phyloP scores from a whole-genome alignment of 2,329 filamentous ascomycete species.

The Coniosporium tulheliwenetii region DNA sequence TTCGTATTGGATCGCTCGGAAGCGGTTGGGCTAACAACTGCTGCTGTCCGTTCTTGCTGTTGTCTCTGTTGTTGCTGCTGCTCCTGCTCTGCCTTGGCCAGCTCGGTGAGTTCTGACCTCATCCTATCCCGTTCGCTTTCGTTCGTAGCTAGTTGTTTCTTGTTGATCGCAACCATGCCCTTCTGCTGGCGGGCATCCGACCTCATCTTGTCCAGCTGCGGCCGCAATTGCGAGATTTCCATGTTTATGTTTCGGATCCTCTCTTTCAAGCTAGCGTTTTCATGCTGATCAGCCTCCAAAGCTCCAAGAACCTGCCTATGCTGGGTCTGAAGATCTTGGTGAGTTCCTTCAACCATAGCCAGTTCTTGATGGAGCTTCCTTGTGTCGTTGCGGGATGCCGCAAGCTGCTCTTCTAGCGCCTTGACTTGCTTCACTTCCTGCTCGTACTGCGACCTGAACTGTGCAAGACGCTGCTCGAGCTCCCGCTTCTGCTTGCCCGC shows the following conservation, averaged over 20 bases:
- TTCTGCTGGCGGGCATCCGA: slow-evolving; percentile 90
- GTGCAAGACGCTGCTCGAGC: slow-evolving; percentile 75
- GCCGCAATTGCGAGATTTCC: slow-evolving; percentile 71
- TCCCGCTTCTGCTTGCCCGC: slow-evolving; percentile 79
- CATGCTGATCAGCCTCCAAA: slow-evolving; percentile 73
- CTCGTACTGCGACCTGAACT: slow-evolving; percentile 79
- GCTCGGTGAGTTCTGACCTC: slow-evolving; percentile 59
- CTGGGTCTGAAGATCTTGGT: slow-evolving; percentile 68
- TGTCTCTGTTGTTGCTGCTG: slow-evolving; percentile 21
- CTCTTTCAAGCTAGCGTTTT: slow-evolving; percentile 75
- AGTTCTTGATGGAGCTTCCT: slow-evolving; percentile 73
- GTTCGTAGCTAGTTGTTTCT: slow-evolving; percentile 84
- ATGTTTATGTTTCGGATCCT: slow-evolving; percentile 70
- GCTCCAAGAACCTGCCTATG: slow-evolving; percentile 60
- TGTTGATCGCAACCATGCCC: slow-evolving; percentile 92
- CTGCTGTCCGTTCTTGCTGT: slow-evolving; percentile 18
- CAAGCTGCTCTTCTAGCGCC: slow-evolving; percentile 68
- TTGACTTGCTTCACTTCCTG: slow-evolving; percentile 83
- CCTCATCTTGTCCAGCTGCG: slow-evolving; percentile 83
- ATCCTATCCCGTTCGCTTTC: slow-evolving; percentile 82
- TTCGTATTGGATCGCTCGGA: slow-evolving; percentile 65
- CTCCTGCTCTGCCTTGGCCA: slow-evolving; percentile 46
- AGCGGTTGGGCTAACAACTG: slow-evolving; percentile 49
- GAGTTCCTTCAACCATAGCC: slow-evolving; percentile 64
- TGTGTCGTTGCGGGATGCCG: slow-evolving; percentile 60